Conservation (phyloP, 495 filamentous ascomycete genomes). For the Neohortaea acidophila region DNA sequence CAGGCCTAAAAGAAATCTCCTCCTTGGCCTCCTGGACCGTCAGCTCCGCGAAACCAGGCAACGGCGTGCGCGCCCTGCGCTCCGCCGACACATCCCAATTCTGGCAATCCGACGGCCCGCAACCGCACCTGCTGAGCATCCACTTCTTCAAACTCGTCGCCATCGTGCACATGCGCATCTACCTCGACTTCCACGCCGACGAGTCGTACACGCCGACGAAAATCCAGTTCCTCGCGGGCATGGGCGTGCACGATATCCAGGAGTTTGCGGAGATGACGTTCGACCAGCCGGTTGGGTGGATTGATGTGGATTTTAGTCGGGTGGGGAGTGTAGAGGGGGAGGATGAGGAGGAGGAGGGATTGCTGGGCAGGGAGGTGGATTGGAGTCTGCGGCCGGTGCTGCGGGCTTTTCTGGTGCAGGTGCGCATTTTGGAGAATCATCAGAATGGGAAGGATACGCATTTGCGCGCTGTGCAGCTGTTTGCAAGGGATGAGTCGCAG, state of each 20-base stretch:
- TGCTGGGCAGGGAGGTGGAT: slow-evolving; percentile 14
- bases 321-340: slow-evolving; percentile 37
- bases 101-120: slow-evolving; percentile 96
- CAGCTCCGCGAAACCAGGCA: slow-evolving; percentile 79
- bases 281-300: slow-evolving; percentile 75
- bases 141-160: slow-evolving; percentile 90
- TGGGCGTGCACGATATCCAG: slow-evolving; percentile 70
- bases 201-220: slow-evolving; percentile 96
- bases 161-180: slow-evolving; percentile 68
- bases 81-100: slow-evolving; percentile 63
- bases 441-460: slow-evolving; percentile 99
- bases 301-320: slow-evolving; percentile 61
- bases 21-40: slow-evolving; percentile 90
- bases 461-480: slow-evolving; percentile 84
- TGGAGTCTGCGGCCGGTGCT: slow-evolving; percentile 38
- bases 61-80: slow-evolving; percentile 70
- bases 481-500: slow-evolving; percentile 44
- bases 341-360: slow-evolving; percentile 24
- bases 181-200: slow-evolving; percentile 78
- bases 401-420: slow-evolving; percentile 71
- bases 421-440: slow-evolving; percentile 84
- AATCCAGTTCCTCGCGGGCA: slow-evolving; percentile 73
- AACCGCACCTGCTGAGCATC: slow-evolving; percentile 83
- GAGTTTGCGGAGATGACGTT: slow-evolving; percentile 67
- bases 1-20: slow-evolving; percentile 52